Percentiles rank a stretch among this genome's conserved stretches.
Conservation (phyloP, 2,329 filamentous ascomycete species). For the Neopestalotiopsis sp. region DNA sequence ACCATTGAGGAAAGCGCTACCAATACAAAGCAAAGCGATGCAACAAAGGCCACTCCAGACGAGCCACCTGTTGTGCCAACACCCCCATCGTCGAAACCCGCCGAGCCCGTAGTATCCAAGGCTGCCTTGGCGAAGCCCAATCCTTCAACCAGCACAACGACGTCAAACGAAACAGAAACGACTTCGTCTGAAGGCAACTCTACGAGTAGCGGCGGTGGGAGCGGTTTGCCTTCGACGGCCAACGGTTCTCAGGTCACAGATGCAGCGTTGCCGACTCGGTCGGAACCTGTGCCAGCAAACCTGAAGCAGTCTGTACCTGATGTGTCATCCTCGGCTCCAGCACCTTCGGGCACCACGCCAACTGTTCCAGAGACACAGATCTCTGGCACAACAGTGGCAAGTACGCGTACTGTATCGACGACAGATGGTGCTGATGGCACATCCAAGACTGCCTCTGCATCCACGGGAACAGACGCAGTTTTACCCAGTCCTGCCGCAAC, state of each 20-base stretch:
- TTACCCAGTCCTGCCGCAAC: conserved; percentile 11
- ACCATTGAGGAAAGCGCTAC: neutral
- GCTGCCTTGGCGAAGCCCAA: neutral
- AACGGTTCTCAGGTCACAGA: neutral
- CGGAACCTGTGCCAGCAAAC: neutral
- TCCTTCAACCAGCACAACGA: neutral
- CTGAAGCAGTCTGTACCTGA: neutral
- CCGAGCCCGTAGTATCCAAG: neutral
- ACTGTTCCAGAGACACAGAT: neutral
- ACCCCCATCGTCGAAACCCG: conserved; percentile 20
- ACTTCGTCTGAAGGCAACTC: neutral
- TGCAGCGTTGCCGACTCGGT: neutral
- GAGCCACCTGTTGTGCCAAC: conserved; percentile 27
- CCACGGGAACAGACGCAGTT: neutral
- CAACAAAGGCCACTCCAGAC: conserved; percentile 13
- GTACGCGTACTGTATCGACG: neutral
- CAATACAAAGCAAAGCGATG: conserved; percentile 6
- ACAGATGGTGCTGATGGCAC: conserved; percentile 9
- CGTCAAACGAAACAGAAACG: neutral
- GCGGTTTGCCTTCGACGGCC: neutral
- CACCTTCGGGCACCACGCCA: neutral
- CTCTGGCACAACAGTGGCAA: neutral
- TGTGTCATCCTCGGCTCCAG: neutral
- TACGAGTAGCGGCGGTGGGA: neutral
- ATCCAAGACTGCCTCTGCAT: neutral